Evolutionary conservation across 176 grass and related monocot genomes (phyloP).

Genomic region (Zea luxurians): DNA sequence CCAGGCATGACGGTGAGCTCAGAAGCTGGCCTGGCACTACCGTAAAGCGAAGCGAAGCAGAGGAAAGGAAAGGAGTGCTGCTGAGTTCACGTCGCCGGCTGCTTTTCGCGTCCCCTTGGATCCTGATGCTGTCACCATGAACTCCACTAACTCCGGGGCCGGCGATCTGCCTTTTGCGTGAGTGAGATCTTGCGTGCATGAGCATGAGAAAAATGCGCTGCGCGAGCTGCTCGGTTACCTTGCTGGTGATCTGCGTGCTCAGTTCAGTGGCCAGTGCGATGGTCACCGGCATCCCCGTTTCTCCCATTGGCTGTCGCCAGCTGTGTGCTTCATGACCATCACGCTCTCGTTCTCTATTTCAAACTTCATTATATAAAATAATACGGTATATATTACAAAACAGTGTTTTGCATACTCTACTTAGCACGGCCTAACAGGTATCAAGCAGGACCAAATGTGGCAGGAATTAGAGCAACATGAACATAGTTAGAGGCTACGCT

Average conservation of each 20-base stretch:
- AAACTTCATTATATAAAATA: too few relatives aligned
- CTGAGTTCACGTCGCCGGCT: constrained; percentile 7
- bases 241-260: neutral
- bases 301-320: neutral
- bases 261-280: neutral
- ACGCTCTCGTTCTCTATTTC: neutral
- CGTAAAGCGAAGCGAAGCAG: neutral
- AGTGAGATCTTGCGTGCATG: neutral
- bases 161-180: neutral
- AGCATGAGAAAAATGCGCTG: neutral
- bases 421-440: too few relatives aligned
- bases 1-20: constrained; percentile 4
- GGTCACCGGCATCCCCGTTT: neutral
- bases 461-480: neutral
- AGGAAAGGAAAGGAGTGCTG: neutral
- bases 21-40: neutral
- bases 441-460: neutral
- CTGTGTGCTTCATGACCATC: neutral
- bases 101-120: constrained; percentile 13
- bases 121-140: constrained; percentile 33
- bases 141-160: neutral
- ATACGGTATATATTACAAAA: too few relatives aligned
- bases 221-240: neutral
- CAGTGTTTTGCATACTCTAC: too few relatives aligned
- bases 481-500: neutral